Evolutionary conservation across 2,329 filamentous ascomycete genomes (phyloP), one percentile per base, ranked within the genome.

Genomic region (Trichoderma sp.): DNA sequence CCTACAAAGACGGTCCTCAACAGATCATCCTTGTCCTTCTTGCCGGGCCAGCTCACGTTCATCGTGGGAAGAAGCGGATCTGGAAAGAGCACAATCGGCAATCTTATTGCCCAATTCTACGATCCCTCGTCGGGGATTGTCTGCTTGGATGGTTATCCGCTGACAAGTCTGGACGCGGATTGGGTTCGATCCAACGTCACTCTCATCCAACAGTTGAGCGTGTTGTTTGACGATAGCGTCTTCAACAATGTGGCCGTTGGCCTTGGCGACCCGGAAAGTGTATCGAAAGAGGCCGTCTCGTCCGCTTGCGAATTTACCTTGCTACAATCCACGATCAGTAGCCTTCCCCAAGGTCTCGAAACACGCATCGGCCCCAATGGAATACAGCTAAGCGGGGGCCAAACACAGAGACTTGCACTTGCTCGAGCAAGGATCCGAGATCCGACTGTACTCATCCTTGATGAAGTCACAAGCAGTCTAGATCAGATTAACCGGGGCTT

Each of bases 21-120:
- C 1, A 78, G 83, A 7, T 84, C 85, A 0, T 88, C 82, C 0
- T 83, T 97, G 67, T 84, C 82, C 68, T 94, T 98, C 65, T 85
- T 88, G 0, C 82, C 89, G 0, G 89, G 90, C 0, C 82, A 90
- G 67, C 87, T 89, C 3, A 92, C 88, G 0, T 97, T 95, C 72
- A 81, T 98, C 2, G 86, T 97, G 57, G 95, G 94, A 0, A 85
- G 84, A 71, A 97, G 92, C 72, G 95, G 95, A 0, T 97, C 92
- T 2, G 94, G 94, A 0, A 98, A 98, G 75, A 97, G 92, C 70
- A 98, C 94, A 0, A 73, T 98, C 1, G 88, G 90, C 1, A 92
- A 92, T 72, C 81, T 98, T 0, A 81, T 98, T 0, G 82, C 93
- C 58, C 86, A 88, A 14, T 90, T 96, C 70, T 97, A 97, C 72